These are phyloP conservation scores for Hamigera avellanea DNA, from an alignment of 495 filamentous ascomycete genomes.

Conservation along the genomic window DNA sequence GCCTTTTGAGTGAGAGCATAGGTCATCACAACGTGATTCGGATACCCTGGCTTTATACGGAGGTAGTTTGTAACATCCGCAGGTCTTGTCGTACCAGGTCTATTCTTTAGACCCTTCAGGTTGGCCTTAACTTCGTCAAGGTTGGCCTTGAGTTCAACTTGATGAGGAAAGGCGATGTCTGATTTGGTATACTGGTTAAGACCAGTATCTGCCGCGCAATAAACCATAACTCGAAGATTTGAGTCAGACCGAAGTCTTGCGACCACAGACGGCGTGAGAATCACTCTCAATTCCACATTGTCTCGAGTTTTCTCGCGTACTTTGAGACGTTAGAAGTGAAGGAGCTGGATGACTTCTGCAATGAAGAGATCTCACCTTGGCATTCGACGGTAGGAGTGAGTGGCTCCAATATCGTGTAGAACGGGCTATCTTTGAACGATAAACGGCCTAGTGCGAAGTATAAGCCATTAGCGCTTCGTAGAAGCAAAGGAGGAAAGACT, in stretches of 20 bases:
- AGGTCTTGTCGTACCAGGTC: conserved; percentile 83
- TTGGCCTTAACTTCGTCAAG: conserved; percentile 78
- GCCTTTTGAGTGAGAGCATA: conserved; percentile 89
- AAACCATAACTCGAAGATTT: conserved; percentile 61
- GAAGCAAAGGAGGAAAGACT: neutral
- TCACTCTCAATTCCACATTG: conserved; percentile 41
- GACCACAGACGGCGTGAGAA: conserved; percentile 33
- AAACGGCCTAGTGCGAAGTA: conserved; percentile 20
- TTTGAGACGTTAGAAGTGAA: conserved; percentile 16
- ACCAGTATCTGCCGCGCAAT: conserved; percentile 54
- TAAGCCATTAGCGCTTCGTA: conserved; percentile 6
- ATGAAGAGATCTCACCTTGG: conserved; percentile 44
- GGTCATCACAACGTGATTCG: conserved; percentile 71
- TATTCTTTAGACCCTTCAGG: conserved; percentile 80
- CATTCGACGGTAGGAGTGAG: conserved; percentile 53
- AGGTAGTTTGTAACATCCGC: conserved; percentile 76
- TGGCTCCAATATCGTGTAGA: conserved; percentile 51
- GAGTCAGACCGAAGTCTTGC: conserved; percentile 39
- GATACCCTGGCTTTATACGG: conserved; percentile 54
- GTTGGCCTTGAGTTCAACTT: conserved; percentile 87
- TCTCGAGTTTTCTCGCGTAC: conserved; percentile 42
- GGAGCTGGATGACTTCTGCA: neutral
- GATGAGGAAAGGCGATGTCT: conserved; percentile 81
- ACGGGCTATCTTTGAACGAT: conserved; percentile 66
- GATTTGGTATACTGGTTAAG: conserved; percentile 42